Base-by-base conservation (phyloP, 2,329 filamentous ascomycete genomes). In the Sarocladium kiliense region DNA sequence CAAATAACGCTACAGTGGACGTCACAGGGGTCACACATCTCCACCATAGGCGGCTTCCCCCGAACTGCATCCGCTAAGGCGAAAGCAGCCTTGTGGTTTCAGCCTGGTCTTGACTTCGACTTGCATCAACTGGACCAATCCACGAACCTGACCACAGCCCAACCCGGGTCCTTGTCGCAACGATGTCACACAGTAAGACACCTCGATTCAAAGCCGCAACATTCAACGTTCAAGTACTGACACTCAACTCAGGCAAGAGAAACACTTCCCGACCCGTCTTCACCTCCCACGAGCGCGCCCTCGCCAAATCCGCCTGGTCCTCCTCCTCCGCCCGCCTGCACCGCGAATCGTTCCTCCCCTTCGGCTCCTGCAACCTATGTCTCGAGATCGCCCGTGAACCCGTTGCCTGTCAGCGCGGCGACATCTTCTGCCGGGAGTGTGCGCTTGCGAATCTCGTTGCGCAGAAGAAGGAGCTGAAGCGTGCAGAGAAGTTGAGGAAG, bases 361-460 rank as follows among this genome's bases (percentile, higher is more conserved):
- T 97, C 69, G 90, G 88, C 54, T 91, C 87, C 21, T 99, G 93
- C 74, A 84, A 87, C 54, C 79, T 99, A 26, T 99, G 93, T 66
- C 85, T 97, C 16, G 83, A 91, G 57, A 82, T 87, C 7, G 88
- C 92, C 19, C 82, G 87, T 27, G 84, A 91, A 47, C 92, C 94
- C 1, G 91, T 97, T 34, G 85, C 90, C 21, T 97, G 93, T 70
- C 76, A 81, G 2, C 82, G 86, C 60, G 93, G 93, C 58, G 92
- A 97, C 70, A 78, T 99, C 14, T 97, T 97, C 75, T 99, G 93
- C 70, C 86, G 91, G 62, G 94, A 97, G 74, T 99, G 93, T 74
- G 92, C 91, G 9, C 82, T 97, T 54, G 86, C 78, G 62, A 96
- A 97, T 64, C 85, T 99, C n/a, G 78, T 97, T 1, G 82, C 91